These are phyloP conservation scores for Termitomyces sp. DNA, from an alignment of 768 basidiomycete genomes.

Conservation along the genomic window DNA sequence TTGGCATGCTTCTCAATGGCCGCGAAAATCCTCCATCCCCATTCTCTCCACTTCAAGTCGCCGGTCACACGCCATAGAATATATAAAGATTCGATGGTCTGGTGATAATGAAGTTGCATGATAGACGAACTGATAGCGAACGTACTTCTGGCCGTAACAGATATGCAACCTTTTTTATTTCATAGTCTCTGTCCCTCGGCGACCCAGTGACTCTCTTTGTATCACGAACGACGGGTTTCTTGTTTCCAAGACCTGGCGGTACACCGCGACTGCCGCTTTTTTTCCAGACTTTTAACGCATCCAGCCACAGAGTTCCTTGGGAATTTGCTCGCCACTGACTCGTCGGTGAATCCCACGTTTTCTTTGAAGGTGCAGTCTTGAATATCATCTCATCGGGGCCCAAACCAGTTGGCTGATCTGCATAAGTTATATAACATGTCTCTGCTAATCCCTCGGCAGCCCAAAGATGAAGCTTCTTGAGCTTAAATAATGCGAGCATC, in stretches of 20 bases:
- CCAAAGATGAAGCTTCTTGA: conserved; percentile 67
- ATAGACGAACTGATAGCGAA: not conserved
- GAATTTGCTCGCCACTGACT: conserved; percentile 17
- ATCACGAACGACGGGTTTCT: conserved; percentile 31
- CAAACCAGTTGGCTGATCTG: conserved; percentile 64
- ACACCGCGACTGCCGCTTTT: conserved; percentile 36
- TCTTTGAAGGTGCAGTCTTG: conserved; percentile 19
- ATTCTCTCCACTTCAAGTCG: conserved; percentile 61
- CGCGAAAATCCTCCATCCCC: conserved; percentile 68
- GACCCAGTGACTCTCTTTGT: conserved; percentile 19
- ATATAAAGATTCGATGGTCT: conserved; percentile 75
- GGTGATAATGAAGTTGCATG: conserved; percentile 4
- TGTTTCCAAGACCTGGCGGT: conserved; percentile 50
- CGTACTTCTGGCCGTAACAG: conserved; percentile 69
- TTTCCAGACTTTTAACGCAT: conserved; percentile 45
- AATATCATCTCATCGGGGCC: conserved; percentile 59
- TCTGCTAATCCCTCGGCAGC: conserved; percentile 72
- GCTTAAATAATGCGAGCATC: conserved; percentile 38
- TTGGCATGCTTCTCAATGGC: conserved; percentile 57
- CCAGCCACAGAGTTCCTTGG: conserved; percentile 37
- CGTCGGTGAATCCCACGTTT: conserved; percentile 12
- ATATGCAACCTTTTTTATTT: conserved; percentile 39
- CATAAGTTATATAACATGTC: conserved; percentile 67
- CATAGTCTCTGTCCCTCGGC: conserved; percentile 48
- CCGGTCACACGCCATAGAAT: conserved; percentile 68